phyloP scores from a whole-genome alignment of 441 rosid species.

The Cnidoscolus chayamansa region DNA sequence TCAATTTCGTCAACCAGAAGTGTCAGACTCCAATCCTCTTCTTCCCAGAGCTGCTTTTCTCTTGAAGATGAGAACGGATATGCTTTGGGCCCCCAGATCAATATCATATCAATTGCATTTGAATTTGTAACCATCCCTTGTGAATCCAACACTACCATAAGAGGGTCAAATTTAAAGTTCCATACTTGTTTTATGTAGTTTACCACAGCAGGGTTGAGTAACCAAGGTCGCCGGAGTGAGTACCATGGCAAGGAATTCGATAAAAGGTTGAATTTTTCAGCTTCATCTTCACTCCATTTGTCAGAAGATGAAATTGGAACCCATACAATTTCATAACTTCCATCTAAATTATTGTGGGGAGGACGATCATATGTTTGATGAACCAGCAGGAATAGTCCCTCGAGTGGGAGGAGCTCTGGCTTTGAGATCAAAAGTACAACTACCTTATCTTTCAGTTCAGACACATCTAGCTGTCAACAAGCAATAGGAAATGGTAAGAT shows the following conservation, averaged over 20 bases:
- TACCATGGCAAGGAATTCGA: slow-evolving; percentile 62
- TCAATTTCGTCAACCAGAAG: slow-evolving; percentile 52
- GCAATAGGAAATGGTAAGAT: slow-evolving; percentile 19
- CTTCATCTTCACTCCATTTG: slow-evolving; percentile 54
- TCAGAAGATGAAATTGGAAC: slow-evolving; percentile 48
- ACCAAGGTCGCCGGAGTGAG: slow-evolving; percentile 56
- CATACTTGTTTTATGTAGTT: slow-evolving; percentile 53
- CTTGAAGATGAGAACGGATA: slow-evolving; percentile 63
- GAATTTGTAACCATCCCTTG: slow-evolving; percentile 51
- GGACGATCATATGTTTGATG: slow-evolving; percentile 57
- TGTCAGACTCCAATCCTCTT: slow-evolving; percentile 48
- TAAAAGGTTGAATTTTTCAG: slow-evolving; percentile 35
- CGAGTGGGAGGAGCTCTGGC: slow-evolving; percentile 49
- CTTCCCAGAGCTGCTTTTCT: slow-evolving; percentile 69
- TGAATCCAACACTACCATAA: slow-evolving; percentile 57
- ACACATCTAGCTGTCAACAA: slow-evolving; percentile 47
- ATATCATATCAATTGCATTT: slow-evolving; percentile 67
- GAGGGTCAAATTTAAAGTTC: slow-evolving; percentile 44
- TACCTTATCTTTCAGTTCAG: slow-evolving; percentile 58
- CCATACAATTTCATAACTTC: slow-evolving; percentile 58
- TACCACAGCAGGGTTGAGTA: slow-evolving; percentile 41
- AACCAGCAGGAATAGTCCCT: slow-evolving; percentile 50
- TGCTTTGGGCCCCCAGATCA: slow-evolving; percentile 71
- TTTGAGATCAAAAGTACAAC: slow-evolving; percentile 58
- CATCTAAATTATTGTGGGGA: slow-evolving; percentile 31